Conservation (phyloP, 306 rosid genomes). For the Lablab purpureus region DNA sequence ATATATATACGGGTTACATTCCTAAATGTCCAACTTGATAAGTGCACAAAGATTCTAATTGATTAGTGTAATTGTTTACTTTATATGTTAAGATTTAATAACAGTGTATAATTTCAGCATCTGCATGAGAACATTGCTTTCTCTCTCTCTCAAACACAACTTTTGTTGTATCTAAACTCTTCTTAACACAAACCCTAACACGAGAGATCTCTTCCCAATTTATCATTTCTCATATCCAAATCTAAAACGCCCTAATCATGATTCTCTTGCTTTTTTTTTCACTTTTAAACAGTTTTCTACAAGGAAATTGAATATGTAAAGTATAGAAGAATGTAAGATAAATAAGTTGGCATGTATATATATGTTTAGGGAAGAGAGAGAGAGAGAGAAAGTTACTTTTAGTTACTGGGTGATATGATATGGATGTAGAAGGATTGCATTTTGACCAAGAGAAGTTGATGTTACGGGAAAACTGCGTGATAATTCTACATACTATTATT, state of each 20-base stretch:
- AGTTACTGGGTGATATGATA: not conserved
- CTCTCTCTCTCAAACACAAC: not conserved
- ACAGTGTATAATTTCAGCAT: not conserved
- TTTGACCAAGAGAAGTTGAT: constrained; percentile 56
- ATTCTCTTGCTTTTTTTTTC: not conserved
- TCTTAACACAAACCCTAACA: not conserved
- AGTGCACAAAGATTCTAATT: not conserved
- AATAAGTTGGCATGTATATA: not conserved
- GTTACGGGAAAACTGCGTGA: constrained; percentile 47
- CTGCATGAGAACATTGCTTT: not conserved
- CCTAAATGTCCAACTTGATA: too few species aligned
- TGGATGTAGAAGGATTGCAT: constrained; percentile 53
- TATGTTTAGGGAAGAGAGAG: too few species aligned
- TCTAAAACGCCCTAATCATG: too few species aligned
- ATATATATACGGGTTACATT: too few species aligned
- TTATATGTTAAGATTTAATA: not conserved
- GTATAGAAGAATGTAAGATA: not conserved
- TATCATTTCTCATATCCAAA: not conserved
- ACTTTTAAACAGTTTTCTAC: not conserved
- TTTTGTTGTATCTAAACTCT: too few species aligned
- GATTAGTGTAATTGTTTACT: not conserved
- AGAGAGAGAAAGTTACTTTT: not conserved
- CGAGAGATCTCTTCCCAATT: not conserved
- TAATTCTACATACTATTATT: constrained; percentile 50
- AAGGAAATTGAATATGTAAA: constrained; percentile 1